Evolutionary conservation across 176 grass and related monocot species (phyloP), one percentile per base, ranked within the genome.

Genomic region (Oryza officinalis): DNA sequence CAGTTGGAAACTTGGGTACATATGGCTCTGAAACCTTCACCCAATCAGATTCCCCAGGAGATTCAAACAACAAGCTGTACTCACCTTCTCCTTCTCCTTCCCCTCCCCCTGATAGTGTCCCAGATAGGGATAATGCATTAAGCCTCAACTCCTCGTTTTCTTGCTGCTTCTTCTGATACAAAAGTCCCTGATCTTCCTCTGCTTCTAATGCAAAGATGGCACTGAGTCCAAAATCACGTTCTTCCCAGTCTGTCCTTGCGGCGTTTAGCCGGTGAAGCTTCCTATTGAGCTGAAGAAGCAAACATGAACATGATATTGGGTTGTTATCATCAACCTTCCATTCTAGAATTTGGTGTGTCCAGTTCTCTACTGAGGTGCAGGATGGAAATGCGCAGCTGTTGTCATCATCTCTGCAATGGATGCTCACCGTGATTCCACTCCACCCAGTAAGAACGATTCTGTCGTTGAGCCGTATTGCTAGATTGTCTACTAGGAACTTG

Each of bases 1-100:
- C 47, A 52, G 45, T 30, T 74, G 27, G 45, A 74, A 74, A 74
- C 72, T 52, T 74, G 14, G 72, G 72, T 6, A 74, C 46, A 74
- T 74, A 54, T 52, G 72, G 46, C 15, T 50, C 27, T 50, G 72
- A 20, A 17, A 74, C 45, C 27, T 54, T 52, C 46, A 20, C 12
- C 72, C 72, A 74, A 54, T 74, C 72, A 74, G 27, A 52, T 32
- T 74, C 13, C 17, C 0, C 45, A 52, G 72, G 72, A 52, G 72
- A 54, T 31, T 27, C 2, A 22, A 74, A 74, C 72, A 74, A 15
- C 15, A 54, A 27, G 27, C 72, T 74, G 27, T 2, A 50, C 3
- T 74, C 44, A 10, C 46, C 6, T 32, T 49, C 27, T 5, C 46
- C 6, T 32, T 49, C 27, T 5, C 9, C 45, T 52, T 74, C 54